A percentile compares a stretch with the other conserved stretches of the same genome.
Conservation (phyloP, 257 asterid genomes). For the Solanum gracilifrons region DNA sequence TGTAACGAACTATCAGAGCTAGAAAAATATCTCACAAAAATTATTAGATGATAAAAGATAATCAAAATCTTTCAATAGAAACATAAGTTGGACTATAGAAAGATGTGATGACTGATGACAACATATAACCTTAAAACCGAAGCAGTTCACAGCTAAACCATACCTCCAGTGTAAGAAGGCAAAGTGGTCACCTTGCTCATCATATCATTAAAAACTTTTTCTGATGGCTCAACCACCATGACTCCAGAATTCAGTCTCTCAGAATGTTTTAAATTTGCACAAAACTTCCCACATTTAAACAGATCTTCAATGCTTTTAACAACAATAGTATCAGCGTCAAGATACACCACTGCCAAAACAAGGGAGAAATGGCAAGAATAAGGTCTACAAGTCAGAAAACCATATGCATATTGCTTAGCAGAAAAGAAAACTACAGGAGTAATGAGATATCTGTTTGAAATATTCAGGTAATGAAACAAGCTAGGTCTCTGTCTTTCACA, state of each 20-base stretch:
- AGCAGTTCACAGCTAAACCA: not conserved
- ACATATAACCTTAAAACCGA: not conserved
- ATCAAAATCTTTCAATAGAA: not conserved
- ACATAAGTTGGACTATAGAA: not conserved
- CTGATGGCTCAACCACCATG: conserved; percentile 10
- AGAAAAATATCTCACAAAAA: not conserved
- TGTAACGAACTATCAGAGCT: not conserved
- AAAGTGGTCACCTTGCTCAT: conserved; percentile 8
- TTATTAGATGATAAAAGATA: not conserved
- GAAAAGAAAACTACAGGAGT: not conserved
- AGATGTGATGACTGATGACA: not conserved
- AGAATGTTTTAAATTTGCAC: conserved; percentile 5
- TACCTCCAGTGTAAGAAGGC: conserved; percentile 9
- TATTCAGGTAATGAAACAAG: not conserved
- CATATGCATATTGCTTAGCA: not conserved
- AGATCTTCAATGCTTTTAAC: conserved; percentile 54
- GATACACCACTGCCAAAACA: conserved; percentile 6
- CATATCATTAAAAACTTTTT: conserved; percentile 10
- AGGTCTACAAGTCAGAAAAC: not conserved
- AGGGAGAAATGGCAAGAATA: not conserved
- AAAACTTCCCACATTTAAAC: not conserved
- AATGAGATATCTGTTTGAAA: not conserved
- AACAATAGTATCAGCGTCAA: conserved; percentile 97
- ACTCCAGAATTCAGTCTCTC: conserved; percentile 14
- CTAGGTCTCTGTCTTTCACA: not conserved